A percentile compares a stretch with the other conserved stretches of the same genome.
These are phyloP conservation scores for Brassica balearica DNA, from an alignment of 441 rosid species.

Conservation along the genomic window DNA sequence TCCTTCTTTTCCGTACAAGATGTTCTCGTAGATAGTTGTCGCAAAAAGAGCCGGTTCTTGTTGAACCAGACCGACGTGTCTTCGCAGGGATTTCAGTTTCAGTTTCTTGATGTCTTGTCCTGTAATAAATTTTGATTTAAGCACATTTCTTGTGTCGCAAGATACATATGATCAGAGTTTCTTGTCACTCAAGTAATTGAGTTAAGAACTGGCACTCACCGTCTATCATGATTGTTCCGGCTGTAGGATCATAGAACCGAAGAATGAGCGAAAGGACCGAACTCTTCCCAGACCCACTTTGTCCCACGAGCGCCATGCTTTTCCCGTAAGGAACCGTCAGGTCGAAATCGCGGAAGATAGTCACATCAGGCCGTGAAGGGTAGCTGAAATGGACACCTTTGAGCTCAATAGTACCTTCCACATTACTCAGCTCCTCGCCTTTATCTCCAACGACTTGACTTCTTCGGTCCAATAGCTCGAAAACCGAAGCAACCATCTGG, in stretches of 20 bases:
- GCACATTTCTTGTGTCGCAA: constrained; percentile 22
- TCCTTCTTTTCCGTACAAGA: constrained; percentile 84
- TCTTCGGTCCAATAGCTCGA: constrained; percentile 81
- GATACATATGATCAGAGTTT: constrained; percentile 1
- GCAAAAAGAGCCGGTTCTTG: constrained; percentile 98
- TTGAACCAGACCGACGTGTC: constrained; percentile 83
- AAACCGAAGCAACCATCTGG: constrained; percentile 88
- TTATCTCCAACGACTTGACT: constrained; percentile 62
- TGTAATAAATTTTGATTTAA: constrained; percentile 38
- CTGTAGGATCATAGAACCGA: constrained; percentile 80
- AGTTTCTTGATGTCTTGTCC: constrained; percentile 72
- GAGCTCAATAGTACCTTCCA: constrained; percentile 77
- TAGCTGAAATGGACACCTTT: constrained; percentile 72
- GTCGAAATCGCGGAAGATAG: constrained; percentile 72
- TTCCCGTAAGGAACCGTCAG: constrained; percentile 65
- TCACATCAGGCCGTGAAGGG: constrained; percentile 83
- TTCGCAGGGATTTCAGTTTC: constrained; percentile 68
- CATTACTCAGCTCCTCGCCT: constrained; percentile 66
- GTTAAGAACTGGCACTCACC: constrained; percentile 52
- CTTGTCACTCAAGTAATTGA: constrained; percentile 2
- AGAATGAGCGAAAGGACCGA: constrained; percentile 81
- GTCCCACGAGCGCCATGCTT: constrained; percentile 90
- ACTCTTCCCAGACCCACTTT: constrained; percentile 95
- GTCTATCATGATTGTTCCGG: constrained; percentile 77
- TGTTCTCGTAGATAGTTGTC: constrained; percentile 82